Evolutionary conservation across 2,329 filamentous ascomycete species (phyloP), one percentile per base, ranked within the genome.

Genomic region (Fusarium subglutinans): DNA sequence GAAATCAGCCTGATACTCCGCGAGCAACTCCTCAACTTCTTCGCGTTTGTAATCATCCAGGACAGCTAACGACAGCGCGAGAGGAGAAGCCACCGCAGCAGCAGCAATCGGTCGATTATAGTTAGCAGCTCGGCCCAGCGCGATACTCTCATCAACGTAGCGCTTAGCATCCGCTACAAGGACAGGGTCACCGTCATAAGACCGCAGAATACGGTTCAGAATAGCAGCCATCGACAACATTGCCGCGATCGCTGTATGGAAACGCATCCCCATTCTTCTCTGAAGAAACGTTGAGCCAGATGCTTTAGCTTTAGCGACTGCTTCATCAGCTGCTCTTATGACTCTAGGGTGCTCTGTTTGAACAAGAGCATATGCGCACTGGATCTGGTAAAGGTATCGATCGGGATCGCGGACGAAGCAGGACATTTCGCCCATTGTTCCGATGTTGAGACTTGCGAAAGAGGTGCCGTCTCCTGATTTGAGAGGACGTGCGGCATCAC

Each of bases 81-180:
- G 54, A 9, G 66, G 66, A 3, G 45, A 51, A 6, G 68, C 47
- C 5, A 70, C 26, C 4, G 60, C 28, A 6, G 60, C 30, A 4
- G 68, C 66, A 12, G 66, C 68, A 14, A 70, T 48, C 1, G 68
- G 68, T 2, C 68, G 54, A 30, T 70, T 70, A 1, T 24, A 60
- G 4, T 10, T 55, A 0, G 68, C 60, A 2, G 51, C 60, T 18
- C n/a, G 13, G 0, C 24, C 60, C 2, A 70, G 5, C 0, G 12
- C 3, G 13, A 70, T 55, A 2, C 50, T 43, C 3, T 66, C 38
- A 0, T 70, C 60, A 4, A 69, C 51, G 3, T 37, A 66, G 3
- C 43, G 18, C 15, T 38, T 35, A 3, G 60, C 60, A 10, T 70
- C 60, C 7, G 11, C 8, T 2, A 38, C 0, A 4, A 70, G 48